These are phyloP conservation scores for Exserohilum turcica DNA, from an alignment of 2,329 filamentous ascomycete species.

Conservation along the genomic window DNA sequence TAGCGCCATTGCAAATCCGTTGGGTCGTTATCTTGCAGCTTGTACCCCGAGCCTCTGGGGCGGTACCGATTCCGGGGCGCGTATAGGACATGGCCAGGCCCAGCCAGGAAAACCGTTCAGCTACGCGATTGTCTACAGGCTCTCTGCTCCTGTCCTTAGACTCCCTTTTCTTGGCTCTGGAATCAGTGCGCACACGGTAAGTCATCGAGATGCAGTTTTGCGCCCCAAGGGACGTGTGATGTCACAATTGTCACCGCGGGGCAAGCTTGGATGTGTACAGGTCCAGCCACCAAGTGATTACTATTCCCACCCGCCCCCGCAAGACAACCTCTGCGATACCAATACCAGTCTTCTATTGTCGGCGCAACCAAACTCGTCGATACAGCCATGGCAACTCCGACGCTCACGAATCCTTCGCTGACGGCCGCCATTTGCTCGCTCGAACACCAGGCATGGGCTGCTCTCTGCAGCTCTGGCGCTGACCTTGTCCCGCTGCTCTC, in stretches of 20 bases:
- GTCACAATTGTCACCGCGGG: constrained; percentile 18
- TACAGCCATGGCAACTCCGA: constrained; percentile 16
- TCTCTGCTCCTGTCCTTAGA: neutral
- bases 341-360: neutral
- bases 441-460: constrained; percentile 46
- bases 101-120: too few species aligned
- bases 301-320: neutral
- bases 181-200: neutral
- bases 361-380: neutral
- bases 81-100: too few species aligned
- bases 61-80: neutral
- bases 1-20: too few species aligned
- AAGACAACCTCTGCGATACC: neutral
- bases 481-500: constrained; percentile 41
- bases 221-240: constrained; percentile 5
- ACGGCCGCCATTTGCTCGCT: constrained; percentile 36
- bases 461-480: constrained; percentile 40
- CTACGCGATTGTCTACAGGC: neutral
- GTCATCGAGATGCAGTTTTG: neutral
- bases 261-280: constrained; percentile 1
- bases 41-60: neutral
- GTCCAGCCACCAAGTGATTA: neutral
- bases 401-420: constrained; percentile 29
- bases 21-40: neutral
- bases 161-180: neutral